phyloP scores from a whole-genome alignment of 2,329 filamentous ascomycete genomes.

The Ceratocystis eucalypticola region DNA sequence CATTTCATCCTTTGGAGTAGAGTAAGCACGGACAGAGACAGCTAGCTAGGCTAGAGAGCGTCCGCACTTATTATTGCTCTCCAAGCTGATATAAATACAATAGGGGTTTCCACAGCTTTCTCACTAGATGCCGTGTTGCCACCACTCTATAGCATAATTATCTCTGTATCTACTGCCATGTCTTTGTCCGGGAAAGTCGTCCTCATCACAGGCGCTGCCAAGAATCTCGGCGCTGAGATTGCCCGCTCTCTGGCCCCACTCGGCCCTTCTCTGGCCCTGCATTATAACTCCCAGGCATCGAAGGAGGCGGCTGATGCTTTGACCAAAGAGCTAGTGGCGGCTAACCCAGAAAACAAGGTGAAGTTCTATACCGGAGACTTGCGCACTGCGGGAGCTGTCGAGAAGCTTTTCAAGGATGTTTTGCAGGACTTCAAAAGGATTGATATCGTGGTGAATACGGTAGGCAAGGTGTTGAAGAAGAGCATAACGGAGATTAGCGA shows the following conservation, averaged over 20 bases:
- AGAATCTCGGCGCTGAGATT: conserved; percentile 47
- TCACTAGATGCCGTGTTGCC: neutral
- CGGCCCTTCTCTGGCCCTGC: conserved; percentile 45
- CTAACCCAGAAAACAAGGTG: conserved; percentile 26
- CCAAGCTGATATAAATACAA: neutral
- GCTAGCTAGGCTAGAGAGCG: no score
- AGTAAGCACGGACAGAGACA: no score
- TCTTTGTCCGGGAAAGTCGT: conserved; percentile 30
- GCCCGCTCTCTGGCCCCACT: conserved; percentile 42
- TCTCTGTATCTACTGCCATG: conserved; percentile 18
- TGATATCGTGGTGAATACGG: conserved; percentile 38
- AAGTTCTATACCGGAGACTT: conserved; percentile 33
- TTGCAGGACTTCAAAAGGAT: conserved; percentile 32
- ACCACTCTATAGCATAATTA: no score
- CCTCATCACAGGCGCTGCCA: conserved; percentile 42
- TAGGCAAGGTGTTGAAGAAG: conserved; percentile 38
- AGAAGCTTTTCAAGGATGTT: conserved; percentile 30
- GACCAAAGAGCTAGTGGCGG: conserved; percentile 27
- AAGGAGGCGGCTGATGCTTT: conserved; percentile 28
- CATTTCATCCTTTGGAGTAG: no score
- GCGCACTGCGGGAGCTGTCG: conserved; percentile 29
- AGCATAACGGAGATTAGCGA: conserved; percentile 32
- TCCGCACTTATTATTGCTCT: neutral
- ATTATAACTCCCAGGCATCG: conserved; percentile 36
- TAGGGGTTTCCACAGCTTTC: neutral